phyloP scores from a whole-genome alignment of 192 early-diverging fungal species.

The Gigaspora rosea region DNA sequence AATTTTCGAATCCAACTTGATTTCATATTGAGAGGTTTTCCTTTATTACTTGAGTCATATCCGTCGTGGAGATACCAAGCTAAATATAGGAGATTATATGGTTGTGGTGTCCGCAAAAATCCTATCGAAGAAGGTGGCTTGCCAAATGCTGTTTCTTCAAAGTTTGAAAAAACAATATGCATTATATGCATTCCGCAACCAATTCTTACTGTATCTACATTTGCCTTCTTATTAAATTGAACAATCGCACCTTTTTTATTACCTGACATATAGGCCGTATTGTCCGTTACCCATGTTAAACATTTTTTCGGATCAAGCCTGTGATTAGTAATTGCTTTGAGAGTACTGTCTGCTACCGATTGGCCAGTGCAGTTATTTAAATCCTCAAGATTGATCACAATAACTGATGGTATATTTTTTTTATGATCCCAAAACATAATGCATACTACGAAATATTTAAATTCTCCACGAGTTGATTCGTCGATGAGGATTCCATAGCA shows the following conservation, averaged over 20 bases:
- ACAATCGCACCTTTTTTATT: neutral
- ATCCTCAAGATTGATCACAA: neutral
- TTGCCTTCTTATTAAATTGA: neutral
- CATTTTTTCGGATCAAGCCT: neutral
- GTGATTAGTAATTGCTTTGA: neutral
- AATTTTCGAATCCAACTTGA: neutral
- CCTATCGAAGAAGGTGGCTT: neutral
- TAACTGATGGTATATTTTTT: neutral
- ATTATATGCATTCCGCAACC: neutral
- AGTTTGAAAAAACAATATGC: slow-evolving; percentile 18
- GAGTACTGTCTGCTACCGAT: neutral
- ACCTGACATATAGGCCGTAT: slow-evolving; percentile 16
- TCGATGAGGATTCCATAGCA: neutral
- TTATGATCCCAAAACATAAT: slow-evolving; percentile 10
- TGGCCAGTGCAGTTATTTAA: neutral
- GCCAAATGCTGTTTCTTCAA: neutral
- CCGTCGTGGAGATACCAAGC: neutral
- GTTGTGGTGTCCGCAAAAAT: neutral
- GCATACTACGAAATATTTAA: slow-evolving; percentile 4
- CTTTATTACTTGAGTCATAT: slow-evolving; percentile 6
- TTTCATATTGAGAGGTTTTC: slow-evolving; percentile 18
- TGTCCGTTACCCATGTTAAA: neutral
- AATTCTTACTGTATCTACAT: neutral
- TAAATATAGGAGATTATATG: slow-evolving; percentile 12
- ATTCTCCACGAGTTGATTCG: neutral